Base-by-base conservation (phyloP, 768 basidiomycete species). In the Amanita muscaria region DNA sequence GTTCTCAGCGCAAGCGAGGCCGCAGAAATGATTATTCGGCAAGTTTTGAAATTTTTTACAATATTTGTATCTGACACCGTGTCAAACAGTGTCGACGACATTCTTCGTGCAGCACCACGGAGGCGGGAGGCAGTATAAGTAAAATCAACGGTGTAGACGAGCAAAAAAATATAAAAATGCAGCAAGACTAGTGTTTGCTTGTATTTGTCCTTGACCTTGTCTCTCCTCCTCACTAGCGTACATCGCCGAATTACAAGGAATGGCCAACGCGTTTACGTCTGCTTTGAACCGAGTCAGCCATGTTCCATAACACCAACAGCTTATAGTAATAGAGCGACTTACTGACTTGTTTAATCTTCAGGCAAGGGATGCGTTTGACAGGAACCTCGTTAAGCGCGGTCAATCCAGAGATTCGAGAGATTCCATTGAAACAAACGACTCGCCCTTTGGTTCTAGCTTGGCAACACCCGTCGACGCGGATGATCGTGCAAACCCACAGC, bases 21-120 rank as follows among this genome's bases (percentile, higher is more conserved):
- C 14, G 86, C 90, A 2, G 96, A 98, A 71, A 98, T 98, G 94
- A 97, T 99, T 53, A 77, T 99, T 51, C 77, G 94, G 85, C 87
- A 65, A 21, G 78, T 62, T 14, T 7, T 29, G 39, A 40, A 15
- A 39, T 30, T 16, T 32, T 45, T 36, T 44, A 30, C 40, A 27
- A 51, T 12, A 6, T 29, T 29, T 12, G 12, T 12, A 12, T 29
- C 6, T 29, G 27, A 29, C 27, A 40, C 50, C 38, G 51, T 47
- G 23, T 14, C 12, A 9, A 40, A 22, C 47, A 92, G 88, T 44
- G 91, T 94, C 40, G 93, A 97, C 54, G 89, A 94, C 59, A 94
- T 96, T 53, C 70, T 94, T 50, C 74, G 89, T 40, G 77, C 87
- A 15, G 73, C 91, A 36, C 92, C 92, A 10, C 73, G 92, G 58